Evolutionary conservation across 805 yeast genomes (phyloP), one percentile per base, ranked within the genome.

Genomic region (Wickerhamiella kazuoi): DNA sequence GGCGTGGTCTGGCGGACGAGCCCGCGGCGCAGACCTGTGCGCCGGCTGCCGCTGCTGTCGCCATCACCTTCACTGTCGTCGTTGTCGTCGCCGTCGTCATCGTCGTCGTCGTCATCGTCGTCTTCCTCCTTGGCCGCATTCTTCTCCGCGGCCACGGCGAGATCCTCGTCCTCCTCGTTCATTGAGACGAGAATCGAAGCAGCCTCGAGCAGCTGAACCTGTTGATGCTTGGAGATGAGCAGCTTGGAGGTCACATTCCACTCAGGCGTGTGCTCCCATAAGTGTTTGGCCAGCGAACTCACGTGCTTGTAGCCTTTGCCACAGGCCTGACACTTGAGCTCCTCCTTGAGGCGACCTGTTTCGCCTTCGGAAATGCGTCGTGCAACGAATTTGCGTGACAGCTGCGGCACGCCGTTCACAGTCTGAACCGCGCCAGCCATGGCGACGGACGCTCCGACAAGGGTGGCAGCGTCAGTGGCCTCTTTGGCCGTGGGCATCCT

Each of bases 211-310:
- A 80, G 63, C 58, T 80, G 93, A 14, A 81, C 93, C 55, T 80
- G 93, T 57, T 80, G 93, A 58, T 80, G 93, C 56, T 80, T 80
- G n/a, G 82, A 76, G 29, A 83, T 80, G 29, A 78, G 63, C 39
- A 82, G 62, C 54, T 79, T 79, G 48, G 80, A 77, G 3, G 94
- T 83, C 55, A 77, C 76, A 50, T 74, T 79, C 94, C 94, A 82
- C 54, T 83, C 94, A 0, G 94, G 93, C 0, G 94, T 82, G 56
- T 82, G 94, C 53, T 82, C 94, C 94, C 94, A 82, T 30, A 82
- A 60, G 59, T 81, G 93, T 56, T 81, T 81, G 2, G 93, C 90
- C 43, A 81, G 65, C n/a, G 86, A 76, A 1, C 84, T 75, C 4
- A 82, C 78, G 60, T 82, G 94, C 55, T 81, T 83, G 55, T 82